Evolutionary conservation across 2,329 filamentous ascomycete species (phyloP), one percentile per base, ranked within the genome.

Genomic region (Lecanoromycetidae sp.): DNA sequence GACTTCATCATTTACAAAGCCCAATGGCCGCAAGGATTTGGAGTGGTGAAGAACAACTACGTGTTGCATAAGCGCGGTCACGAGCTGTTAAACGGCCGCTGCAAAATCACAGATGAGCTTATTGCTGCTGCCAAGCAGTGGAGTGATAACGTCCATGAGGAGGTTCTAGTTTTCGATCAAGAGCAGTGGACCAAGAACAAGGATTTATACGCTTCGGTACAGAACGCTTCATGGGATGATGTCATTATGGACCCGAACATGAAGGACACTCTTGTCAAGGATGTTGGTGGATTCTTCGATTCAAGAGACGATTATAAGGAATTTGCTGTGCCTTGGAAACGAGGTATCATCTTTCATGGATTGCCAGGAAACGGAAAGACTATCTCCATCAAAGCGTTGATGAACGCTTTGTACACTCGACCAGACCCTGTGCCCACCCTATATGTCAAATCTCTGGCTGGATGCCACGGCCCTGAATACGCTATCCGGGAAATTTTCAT

Each of bases 341-440:
- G 80, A 39, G 79, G 79, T 4, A 48, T 50, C 37, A 50, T 51
- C 19, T 33, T 51, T 5, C 49, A 51, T 20, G 49, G 49, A 2
- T 75, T 49, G 17, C 52, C 52, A 9, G 52, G 52, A 10, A 84
- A 83, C 50, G 80, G 79, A 9, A 84, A 84, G 64, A 84, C 80
- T 0, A 80, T 83, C 54, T 77, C 73, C 27, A 79, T 83, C 64
- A 83, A 83, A 62, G 80, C 80, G 0, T 75, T 78, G 56, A 83
- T 84, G 77, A 29, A 42, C 5, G 27, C 38, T 37, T 29, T 50
- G 3, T 27, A 26, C 13, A 71, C 68, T 17, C 68, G 72, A 17
- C 66, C 71, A 22, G 63, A 71, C 0, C 66, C 72, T 0, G 64
- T 82, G 1, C 76, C 77, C 1, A 78, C 76, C 0, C 63, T 80